Base-by-base conservation (phyloP, 1,284 basidiomycete genomes). In the Leucocoprinus gongylophorus region DNA sequence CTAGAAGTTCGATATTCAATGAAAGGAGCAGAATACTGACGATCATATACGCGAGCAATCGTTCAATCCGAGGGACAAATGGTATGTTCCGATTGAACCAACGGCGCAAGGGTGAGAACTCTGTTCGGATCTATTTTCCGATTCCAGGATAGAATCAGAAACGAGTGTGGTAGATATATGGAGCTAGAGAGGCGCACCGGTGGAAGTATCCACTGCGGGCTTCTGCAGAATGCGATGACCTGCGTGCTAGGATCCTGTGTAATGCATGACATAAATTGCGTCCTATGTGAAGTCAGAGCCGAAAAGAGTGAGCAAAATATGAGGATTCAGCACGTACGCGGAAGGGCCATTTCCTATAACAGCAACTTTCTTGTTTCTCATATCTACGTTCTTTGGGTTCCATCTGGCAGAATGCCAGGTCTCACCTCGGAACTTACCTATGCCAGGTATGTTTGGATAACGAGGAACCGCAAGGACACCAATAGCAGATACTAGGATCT, bases 311-410 rank as follows among this genome's bases (percentile, higher is more conserved):
- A 8, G 7, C 29, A 23, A 28, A 7, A 21, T 12, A 46, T 18
- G 17, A 37, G 13, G 28, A n/a, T 43, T 13, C 8, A 5, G 5
- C 20, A 75, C 77, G 44, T 68, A 78, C 62, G 70, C 73, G 37
- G 75, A 76, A 17, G 75, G 71, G 1, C 76, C 79, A 55, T 76
- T 79, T 9, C 79, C 79, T 49, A 80, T 66, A 10, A 80, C 70
- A 3, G 69, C 76, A 1, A 78, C 70, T 23, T 66, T 64, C 58
- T 76, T 77, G 18, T 66, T 67, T 8, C 56, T 58, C 33, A 78
- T 61, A 37, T 72, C 63, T 18, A 76, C 64, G 9, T 61, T 61
- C 12, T 64, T 37, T 15, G 35, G 56, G 39, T 73, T 62, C 76
- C 78, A 81, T 9, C 65, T 53, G 9, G 72, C 74, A 8, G 73